Conservation (phyloP, 208 protist genomes). For the Tetramitus jugosus region DNA sequence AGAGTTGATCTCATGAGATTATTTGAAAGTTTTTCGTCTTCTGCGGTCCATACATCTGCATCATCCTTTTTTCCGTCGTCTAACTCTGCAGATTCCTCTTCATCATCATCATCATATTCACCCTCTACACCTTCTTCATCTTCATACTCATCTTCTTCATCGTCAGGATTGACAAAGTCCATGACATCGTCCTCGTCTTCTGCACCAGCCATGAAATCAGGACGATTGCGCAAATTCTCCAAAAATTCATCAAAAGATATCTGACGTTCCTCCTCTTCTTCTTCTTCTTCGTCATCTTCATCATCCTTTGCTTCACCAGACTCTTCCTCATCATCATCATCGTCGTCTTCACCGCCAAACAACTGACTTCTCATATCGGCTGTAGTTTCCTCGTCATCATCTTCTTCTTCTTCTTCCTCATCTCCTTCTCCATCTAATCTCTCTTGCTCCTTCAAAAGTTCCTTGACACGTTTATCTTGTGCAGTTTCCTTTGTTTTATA, state of each 20-base stretch:
- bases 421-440: constrained; percentile 21
- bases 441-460: constrained; percentile 18
- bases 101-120: constrained; percentile 11
- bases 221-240: not conserved
- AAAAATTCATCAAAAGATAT: constrained; percentile 11
- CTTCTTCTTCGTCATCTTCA: constrained; percentile 44
- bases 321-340: constrained; percentile 28
- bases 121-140: not conserved
- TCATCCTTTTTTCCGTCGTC: not conserved
- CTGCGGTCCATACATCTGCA: not conserved
- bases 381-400: constrained; percentile 31
- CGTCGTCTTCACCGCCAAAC: not conserved
- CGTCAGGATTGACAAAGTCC: not conserved
- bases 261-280: constrained; percentile 51
- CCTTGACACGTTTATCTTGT: not conserved
- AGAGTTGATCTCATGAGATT: not conserved
- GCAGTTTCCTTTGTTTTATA: not conserved
- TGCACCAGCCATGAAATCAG: not conserved
- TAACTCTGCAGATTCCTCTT: not conserved
- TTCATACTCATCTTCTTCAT: not conserved
- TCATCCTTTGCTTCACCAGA: constrained; percentile 55
- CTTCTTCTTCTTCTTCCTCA: constrained; percentile 25
- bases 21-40: not conserved
- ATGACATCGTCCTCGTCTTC: not conserved
- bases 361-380: not conserved